phyloP scores from a whole-genome alignment of 2,329 filamentous ascomycete genomes.

The Herpotrichia juniperi region DNA sequence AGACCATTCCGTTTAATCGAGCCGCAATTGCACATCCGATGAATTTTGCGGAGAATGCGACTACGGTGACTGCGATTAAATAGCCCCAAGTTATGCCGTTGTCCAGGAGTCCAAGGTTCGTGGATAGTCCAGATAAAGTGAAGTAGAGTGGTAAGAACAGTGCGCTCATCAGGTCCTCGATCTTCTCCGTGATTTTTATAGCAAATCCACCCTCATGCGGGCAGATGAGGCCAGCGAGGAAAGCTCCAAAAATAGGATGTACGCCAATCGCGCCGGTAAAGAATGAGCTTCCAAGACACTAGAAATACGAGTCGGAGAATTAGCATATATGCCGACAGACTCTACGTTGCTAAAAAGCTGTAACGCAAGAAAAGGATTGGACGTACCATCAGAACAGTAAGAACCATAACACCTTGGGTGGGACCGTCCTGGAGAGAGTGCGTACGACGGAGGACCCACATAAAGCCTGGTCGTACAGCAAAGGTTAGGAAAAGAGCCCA shows the following conservation, averaged over 20 bases:
- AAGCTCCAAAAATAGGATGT: conserved; percentile 93
- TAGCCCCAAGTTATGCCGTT: conserved; percentile 87
- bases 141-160: conserved; percentile 92
- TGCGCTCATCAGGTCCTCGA: conserved; percentile 86
- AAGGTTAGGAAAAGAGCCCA: conserved; percentile 79
- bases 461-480: conserved; percentile 73
- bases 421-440: conserved; percentile 87
- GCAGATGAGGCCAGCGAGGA: conserved; percentile 86
- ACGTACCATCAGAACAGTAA: conserved; percentile 81
- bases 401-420: conserved; percentile 79
- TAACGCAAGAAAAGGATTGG: too few species aligned
- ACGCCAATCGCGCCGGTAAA: conserved; percentile 92
- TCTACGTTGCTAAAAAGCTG: too few species aligned
- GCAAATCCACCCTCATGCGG: conserved; percentile 89
- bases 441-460: conserved; percentile 74
- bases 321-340: too few species aligned
- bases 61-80: conserved; percentile 78
- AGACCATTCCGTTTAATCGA: conserved; percentile 75
- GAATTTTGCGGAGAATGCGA: conserved; percentile 87
- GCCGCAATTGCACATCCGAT: conserved; percentile 82
- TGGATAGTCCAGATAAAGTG: conserved; percentile 86
- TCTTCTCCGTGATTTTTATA: conserved; percentile 90
- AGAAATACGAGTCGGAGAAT: too few species aligned
- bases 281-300: too few species aligned
- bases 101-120: conserved; percentile 83